A percentile compares a stretch with the other conserved stretches of the same genome.
These are phyloP conservation scores for Paracamarosporium sp. DNA, from an alignment of 2,329 filamentous ascomycete genomes.

Conservation along the genomic window DNA sequence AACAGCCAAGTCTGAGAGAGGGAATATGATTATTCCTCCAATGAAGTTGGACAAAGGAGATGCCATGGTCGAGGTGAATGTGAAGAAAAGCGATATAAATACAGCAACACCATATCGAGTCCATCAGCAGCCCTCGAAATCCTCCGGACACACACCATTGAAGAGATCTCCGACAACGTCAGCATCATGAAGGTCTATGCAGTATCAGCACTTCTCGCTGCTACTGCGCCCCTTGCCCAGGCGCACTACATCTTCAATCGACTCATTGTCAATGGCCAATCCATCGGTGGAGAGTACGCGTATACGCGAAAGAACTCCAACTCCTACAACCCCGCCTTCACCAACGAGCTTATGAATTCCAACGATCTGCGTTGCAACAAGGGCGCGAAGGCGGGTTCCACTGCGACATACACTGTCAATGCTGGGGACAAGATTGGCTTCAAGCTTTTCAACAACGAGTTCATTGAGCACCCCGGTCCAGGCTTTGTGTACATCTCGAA, in stretches of 20 bases:
- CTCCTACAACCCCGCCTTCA: slow-evolving; percentile 39
- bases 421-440: slow-evolving; percentile 59
- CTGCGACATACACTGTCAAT: slow-evolving; percentile 44
- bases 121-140: background rate
- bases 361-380: slow-evolving; percentile 46
- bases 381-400: slow-evolving; percentile 40
- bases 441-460: slow-evolving; percentile 58
- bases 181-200: slow-evolving; percentile 37
- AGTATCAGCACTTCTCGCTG: slow-evolving; percentile 34
- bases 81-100: background rate
- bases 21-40: slow-evolving; percentile 2
- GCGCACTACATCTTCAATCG: slow-evolving; percentile 48
- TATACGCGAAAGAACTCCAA: slow-evolving; percentile 46
- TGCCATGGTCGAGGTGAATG: background rate
- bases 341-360: slow-evolving; percentile 40
- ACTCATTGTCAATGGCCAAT: slow-evolving; percentile 40
- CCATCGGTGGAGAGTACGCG: slow-evolving; percentile 41
- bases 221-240: slow-evolving; percentile 26
- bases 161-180: background rate
- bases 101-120: background rate
- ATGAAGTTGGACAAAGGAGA: background rate
- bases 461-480: slow-evolving; percentile 52
- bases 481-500: slow-evolving; percentile 48
- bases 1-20: background rate
- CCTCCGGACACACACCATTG: too few relatives aligned